Percentiles rank a stretch among this genome's conserved stretches.
These are phyloP conservation scores for Aureobasidium sp. DNA, from an alignment of 2,329 filamentous ascomycete species.

Conservation along the genomic window DNA sequence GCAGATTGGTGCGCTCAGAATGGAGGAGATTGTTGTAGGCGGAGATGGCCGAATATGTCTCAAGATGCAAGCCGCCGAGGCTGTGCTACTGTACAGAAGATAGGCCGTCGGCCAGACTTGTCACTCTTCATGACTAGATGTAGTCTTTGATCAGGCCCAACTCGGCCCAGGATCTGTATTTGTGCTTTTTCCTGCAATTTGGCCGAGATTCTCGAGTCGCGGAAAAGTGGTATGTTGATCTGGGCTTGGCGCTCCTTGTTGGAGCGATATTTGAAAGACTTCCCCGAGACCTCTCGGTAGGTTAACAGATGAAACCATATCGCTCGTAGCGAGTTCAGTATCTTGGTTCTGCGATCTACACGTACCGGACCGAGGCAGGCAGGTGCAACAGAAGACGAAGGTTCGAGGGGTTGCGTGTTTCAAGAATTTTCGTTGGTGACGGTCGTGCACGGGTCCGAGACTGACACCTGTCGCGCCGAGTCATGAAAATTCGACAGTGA, in stretches of 20 bases:
- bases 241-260: not conserved
- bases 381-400: not conserved
- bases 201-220: not conserved
- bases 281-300: not conserved
- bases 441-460: not conserved
- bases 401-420: not conserved
- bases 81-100: not conserved
- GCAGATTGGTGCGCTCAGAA: not conserved
- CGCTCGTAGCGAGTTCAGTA: not conserved
- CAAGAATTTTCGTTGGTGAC: not conserved
- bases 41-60: not conserved
- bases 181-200: not conserved
- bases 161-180: not conserved
- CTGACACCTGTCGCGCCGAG: not conserved
- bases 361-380: too few relatives aligned
- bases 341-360: not conserved
- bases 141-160: not conserved
- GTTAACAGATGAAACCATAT: not conserved
- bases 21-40: not conserved
- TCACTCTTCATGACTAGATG: not conserved
- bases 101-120: not conserved
- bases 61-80: constrained; percentile 6
- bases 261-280: not conserved
- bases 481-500: not conserved
- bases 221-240: not conserved